Conservation (phyloP, 2,329 filamentous ascomycete species). For the Zasmidium citrigriseum region DNA sequence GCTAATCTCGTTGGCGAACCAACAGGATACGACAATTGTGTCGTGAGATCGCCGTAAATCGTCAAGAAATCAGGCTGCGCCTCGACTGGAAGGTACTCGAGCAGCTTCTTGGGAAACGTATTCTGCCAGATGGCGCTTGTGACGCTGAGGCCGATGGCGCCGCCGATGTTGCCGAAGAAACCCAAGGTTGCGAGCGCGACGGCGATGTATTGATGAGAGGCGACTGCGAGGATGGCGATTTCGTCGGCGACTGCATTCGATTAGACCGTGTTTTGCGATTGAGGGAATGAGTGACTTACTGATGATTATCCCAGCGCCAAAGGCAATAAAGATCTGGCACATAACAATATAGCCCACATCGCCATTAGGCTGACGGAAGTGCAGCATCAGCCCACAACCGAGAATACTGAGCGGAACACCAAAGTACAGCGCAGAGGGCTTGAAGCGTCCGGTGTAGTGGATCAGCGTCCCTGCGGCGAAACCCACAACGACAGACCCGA, state of each 20-base stretch:
- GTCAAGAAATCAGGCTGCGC: conserved; percentile 7
- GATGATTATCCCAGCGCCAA: conserved; percentile 59
- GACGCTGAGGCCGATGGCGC: conserved; percentile 54
- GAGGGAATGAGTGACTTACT: no score
- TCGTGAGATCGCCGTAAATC: conserved; percentile 8
- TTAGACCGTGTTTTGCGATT: no score
- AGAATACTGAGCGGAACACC: conserved; percentile 35
- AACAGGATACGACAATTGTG: conserved; percentile 13
- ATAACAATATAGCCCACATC: conserved; percentile 53
- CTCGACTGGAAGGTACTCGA: conserved; percentile 13
- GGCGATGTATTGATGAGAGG: conserved; percentile 27
- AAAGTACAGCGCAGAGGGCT: conserved; percentile 41
- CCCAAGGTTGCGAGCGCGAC: conserved; percentile 27
- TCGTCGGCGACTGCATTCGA: conserved; percentile 62
- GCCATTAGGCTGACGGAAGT: conserved; percentile 36
- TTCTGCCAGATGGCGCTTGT: conserved; percentile 30
- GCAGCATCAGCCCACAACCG: conserved; percentile 31
- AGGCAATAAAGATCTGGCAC: conserved; percentile 61
- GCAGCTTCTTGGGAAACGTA: conserved; percentile 25
- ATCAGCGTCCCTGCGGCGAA: conserved; percentile 49
- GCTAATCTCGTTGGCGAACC: conserved; percentile 11
- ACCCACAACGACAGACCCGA: conserved; percentile 43
- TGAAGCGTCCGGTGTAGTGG: conserved; percentile 49
- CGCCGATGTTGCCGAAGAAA: conserved; percentile 35
- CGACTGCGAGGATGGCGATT: conserved; percentile 60